These are phyloP conservation scores for Gossypium arboreum DNA, from an alignment of 345 rosid species.

Conservation along the genomic window DNA sequence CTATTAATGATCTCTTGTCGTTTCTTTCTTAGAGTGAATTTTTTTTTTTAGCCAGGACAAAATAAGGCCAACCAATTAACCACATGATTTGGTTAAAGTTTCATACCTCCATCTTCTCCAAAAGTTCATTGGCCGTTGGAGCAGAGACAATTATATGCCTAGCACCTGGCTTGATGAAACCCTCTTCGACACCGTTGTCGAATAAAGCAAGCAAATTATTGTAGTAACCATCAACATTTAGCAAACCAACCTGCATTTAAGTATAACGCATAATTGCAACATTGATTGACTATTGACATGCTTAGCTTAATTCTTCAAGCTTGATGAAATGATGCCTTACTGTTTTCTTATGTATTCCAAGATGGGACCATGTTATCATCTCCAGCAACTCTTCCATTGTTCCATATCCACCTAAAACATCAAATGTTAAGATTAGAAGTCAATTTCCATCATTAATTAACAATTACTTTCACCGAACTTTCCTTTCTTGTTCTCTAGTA, in stretches of 20 bases:
- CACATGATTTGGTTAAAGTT: background rate
- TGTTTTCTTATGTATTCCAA: constrained; percentile 90
- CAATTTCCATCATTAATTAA: background rate
- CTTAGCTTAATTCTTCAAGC: constrained; percentile 6
- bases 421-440: constrained; percentile 8
- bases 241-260: constrained; percentile 69
- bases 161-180: constrained; percentile 84
- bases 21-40: background rate
- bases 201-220: constrained; percentile 70
- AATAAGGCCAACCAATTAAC: background rate
- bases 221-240: constrained; percentile 93
- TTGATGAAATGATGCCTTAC: constrained; percentile 38
- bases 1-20: background rate
- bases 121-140: constrained; percentile 69
- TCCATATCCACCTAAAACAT: constrained; percentile 81
- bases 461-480: background rate
- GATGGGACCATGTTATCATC: constrained; percentile 98
- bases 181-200: constrained; percentile 91
- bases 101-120: constrained; percentile 90
- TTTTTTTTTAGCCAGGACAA: background rate
- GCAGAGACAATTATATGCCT: constrained; percentile 81
- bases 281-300: background rate
- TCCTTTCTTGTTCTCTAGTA: constrained; percentile 11
- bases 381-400: constrained; percentile 94
- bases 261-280: background rate